Conservation (phyloP, 345 rosid species). For the Syzygium aqueum region DNA sequence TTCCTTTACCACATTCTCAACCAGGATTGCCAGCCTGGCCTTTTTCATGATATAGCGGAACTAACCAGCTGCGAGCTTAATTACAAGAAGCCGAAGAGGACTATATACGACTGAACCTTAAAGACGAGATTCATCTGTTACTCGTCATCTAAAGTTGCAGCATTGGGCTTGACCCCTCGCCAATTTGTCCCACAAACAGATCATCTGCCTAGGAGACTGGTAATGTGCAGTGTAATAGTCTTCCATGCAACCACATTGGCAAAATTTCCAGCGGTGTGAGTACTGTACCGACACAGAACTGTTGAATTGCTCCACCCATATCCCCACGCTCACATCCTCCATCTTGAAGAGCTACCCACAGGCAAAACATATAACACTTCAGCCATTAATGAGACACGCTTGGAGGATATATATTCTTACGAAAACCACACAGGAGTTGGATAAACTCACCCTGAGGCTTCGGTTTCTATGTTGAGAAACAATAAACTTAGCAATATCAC, state of each 20-base stretch:
- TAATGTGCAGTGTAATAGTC: constrained; percentile 89
- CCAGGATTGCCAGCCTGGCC: background rate
- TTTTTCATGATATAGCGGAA: background rate
- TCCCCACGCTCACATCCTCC: constrained; percentile 99
- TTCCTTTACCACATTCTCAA: background rate
- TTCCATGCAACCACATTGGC: constrained; percentile 89
- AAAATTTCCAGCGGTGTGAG: constrained; percentile 90
- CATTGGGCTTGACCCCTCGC: constrained; percentile 62
- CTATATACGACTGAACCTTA: background rate
- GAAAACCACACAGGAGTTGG: background rate
- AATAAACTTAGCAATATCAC: constrained; percentile 54
- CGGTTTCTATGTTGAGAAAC: constrained; percentile 47
- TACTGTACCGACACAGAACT: constrained; percentile 52
- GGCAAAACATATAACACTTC: background rate
- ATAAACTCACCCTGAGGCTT: constrained; percentile 58
- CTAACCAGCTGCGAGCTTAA: background rate
- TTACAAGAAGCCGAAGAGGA: background rate
- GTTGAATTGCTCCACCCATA: constrained; percentile 94
- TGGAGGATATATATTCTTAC: background rate
- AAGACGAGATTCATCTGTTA: background rate
- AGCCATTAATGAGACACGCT: background rate
- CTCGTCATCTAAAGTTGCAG: constrained; percentile 75
- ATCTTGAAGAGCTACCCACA: constrained; percentile 78
- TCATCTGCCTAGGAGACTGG: constrained; percentile 94
- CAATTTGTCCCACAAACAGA: constrained; percentile 86